Base-by-base conservation (phyloP, 257 asterid genomes). In the Nicotiana noctiflora region DNA sequence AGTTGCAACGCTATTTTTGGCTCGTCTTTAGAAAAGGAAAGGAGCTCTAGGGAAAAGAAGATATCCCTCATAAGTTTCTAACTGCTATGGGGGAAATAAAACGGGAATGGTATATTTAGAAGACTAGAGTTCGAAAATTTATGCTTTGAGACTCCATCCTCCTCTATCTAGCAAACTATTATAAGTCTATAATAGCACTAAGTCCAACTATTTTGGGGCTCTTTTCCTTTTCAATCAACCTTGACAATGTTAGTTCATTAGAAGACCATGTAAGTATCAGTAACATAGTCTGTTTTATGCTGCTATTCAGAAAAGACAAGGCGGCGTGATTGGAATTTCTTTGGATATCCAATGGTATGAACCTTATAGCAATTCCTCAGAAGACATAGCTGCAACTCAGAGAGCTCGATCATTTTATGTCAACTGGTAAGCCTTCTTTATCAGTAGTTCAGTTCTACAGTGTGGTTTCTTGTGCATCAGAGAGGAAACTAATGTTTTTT, bases 331-430 rank as follows among this genome's bases (percentile, higher is more conserved):
- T 4, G 97, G 97, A 37, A 88, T 91, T 31, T 85, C 82, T 2
- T 82, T 89, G 79, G 86, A 88, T 78, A 85, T 92, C 44, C 19
- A 84, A 68, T 90, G 93, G 97, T 90, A 51, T 81, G 93, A 90
- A 78, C 92, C 94, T 13, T 79, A 46, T 46, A 89, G 85, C 85
- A 80, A 85, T 80, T 87, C 96, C 49, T 72, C 81, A 7, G 91
- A 85, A 83, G 94, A 90, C 70, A 87, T 76, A 78, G 82, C 77
- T 27, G 94, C 94, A 21, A 84, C 94, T 72, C 84, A 90, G 86
- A 87, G 93, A 85, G 97, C 92, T 80, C 92, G 86, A 79, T 88
- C 90, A 8, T 92, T 88, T 86, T 87, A 65, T 19, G 63, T 85
- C 86, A 90, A 89, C 37, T 90, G 96, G 93, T 91, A 80, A 75